Percentiles rank a stretch among this genome's conserved stretches.
phyloP scores from a whole-genome alignment of 192 early-diverging fungal species.

The Umbelopsis ramanniana region DNA sequence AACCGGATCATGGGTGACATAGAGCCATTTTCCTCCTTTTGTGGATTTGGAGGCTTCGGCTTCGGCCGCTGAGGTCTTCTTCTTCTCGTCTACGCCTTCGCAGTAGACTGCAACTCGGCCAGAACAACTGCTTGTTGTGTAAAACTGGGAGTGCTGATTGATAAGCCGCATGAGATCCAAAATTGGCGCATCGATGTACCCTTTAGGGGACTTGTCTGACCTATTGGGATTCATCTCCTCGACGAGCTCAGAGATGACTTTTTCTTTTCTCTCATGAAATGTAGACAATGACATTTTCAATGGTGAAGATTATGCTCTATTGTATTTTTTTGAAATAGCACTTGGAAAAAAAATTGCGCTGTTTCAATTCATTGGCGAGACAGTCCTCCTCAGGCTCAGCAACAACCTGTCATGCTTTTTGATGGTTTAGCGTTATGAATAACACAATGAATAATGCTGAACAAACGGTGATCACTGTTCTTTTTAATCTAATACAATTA shows the following conservation, averaged over 20 bases:
- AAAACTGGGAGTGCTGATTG: conserved; percentile 57
- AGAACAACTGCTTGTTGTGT: conserved; percentile 58
- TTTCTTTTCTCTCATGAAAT: conserved; percentile 27
- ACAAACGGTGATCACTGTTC: too few species aligned
- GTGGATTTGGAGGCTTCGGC: conserved; percentile 32
- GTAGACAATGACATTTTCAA: neutral
- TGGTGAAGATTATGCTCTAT: neutral
- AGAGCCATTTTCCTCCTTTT: conserved; percentile 55
- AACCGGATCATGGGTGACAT: conserved; percentile 53
- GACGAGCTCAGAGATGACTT: conserved; percentile 35
- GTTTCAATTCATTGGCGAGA: too few species aligned
- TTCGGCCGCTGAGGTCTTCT: conserved; percentile 24
- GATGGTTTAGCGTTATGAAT: too few species aligned
- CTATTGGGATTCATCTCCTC: conserved; percentile 42
- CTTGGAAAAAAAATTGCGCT: neutral
- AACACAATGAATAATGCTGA: too few species aligned
- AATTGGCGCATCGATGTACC: conserved; percentile 55
- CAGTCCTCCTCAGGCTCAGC: too few species aligned
- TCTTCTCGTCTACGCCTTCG: conserved; percentile 44
- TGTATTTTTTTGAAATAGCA: neutral
- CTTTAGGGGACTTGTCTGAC: conserved; percentile 59
- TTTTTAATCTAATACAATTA: too few species aligned
- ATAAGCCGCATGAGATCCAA: conserved; percentile 50
- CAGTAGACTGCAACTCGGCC: conserved; percentile 55
- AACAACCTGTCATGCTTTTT: too few species aligned